phyloP scores from a whole-genome alignment of 1,284 basidiomycete genomes.

The Ceratobasidium sp. region DNA sequence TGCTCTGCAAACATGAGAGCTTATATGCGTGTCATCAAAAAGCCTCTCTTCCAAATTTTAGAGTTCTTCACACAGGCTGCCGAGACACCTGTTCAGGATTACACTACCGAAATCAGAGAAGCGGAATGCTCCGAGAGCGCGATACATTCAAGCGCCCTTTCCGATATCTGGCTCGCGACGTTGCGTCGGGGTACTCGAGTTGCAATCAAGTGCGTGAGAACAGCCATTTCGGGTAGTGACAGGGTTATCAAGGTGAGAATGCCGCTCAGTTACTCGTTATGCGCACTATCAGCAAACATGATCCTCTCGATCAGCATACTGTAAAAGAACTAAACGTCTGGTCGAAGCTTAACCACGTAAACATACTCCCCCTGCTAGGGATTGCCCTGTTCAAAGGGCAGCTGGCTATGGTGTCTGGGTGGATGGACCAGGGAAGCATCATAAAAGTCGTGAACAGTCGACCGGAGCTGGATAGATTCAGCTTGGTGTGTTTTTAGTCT shows the following conservation, averaged over 20 bases:
- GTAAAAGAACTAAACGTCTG: neutral
- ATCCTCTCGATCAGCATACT: neutral
- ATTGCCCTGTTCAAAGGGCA: constrained; percentile 1
- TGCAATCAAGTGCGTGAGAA: constrained; percentile 4
- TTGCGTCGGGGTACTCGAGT: neutral
- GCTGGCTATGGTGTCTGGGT: constrained; percentile 10
- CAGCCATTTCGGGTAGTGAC: neutral
- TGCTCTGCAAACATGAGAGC: neutral
- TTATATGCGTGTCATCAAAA: neutral
- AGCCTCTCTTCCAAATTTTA: neutral
- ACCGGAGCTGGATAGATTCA: constrained; percentile 6
- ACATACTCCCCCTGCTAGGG: neutral
- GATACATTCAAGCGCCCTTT: neutral
- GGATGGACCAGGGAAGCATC: constrained; percentile 17
- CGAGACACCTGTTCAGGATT: neutral
- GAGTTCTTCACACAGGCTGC: neutral
- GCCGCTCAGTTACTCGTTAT: too few species aligned
- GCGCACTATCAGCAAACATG: too few species aligned
- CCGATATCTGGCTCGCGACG: constrained; percentile 4
- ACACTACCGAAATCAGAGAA: neutral
- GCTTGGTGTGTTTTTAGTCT: neutral
- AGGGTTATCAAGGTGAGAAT: constrained; percentile 1
- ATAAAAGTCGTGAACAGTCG: neutral
- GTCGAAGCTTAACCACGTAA: constrained; percentile 6
- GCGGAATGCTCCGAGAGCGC: neutral